Base-by-base conservation (phyloP, 2,329 filamentous ascomycete genomes). In the Aspergillus sp. region DNA sequence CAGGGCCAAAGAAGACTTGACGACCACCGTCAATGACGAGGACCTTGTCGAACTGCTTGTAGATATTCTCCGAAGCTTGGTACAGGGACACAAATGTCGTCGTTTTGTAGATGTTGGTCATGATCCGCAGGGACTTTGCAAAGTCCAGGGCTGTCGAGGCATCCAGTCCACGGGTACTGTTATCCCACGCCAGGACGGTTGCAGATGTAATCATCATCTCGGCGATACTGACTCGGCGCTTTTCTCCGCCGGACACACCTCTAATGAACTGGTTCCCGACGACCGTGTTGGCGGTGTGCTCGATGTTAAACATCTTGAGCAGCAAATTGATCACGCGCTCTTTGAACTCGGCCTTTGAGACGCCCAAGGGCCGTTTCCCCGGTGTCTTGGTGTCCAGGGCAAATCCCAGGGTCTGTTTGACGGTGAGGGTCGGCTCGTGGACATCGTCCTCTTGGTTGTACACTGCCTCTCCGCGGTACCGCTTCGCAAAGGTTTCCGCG, bases 251-350 rank as follows among this genome's bases (percentile, higher is more conserved):
- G 43, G 85, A 90, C 0, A 95, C 81, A 68, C 91, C 91, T 47
- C 89, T 86, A 17, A 94, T 81, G 57, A 93, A 91, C 1, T 84
- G 82, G 57, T 94, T 88, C 6, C 92, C 92, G 21, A 96, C 90
- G 25, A 93, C 84, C 0, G 92, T 97, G 67, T 91, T 83, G 47
- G 84, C 82, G 0, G 91, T 95, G 70, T 96, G 91, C 69, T 92
- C 88, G 49, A 96, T 96, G 67, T 93, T 94, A 78, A 96, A 95
- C 88, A 95, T 94, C 65, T 89, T 90, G 47, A 96, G 78, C 54
- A 96, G 78, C 64, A 87, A 83, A 16, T 84, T 80, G 55, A 92
- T 77, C 52, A 95, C 85, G 61, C 85, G 84, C 46, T 88, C 80
- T 75, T 92, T 92, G 76, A 93, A 93, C 14, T 88, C 85, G 5